Evolutionary conservation across 495 filamentous ascomycete species (phyloP), one percentile per base, ranked within the genome.

Genomic region (Lasiosphaeria hispida): DNA sequence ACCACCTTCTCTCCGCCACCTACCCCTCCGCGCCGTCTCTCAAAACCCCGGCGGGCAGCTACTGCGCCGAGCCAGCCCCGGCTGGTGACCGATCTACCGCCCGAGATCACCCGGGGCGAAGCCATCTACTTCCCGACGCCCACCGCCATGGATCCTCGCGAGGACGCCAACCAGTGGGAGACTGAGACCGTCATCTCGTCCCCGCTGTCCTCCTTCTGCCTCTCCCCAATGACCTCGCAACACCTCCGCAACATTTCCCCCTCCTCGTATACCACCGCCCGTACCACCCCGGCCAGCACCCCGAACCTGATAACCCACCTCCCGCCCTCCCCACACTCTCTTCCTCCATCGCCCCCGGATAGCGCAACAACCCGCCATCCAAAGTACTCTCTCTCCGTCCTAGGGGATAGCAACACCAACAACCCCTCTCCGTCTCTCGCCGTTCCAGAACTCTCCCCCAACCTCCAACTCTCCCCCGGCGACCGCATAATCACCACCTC

Each of bases 151-250:
- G n/a, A 17, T 17, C 43, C n/a, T 4, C 9, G n/a, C 43, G 23
- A 19, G 14, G 47, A 50, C 47, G 13, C 19, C 10, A 33, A 50
- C 10, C 33, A 50, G 23, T 36, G 47, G 47, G 47, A 50, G 17
- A 34, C 47, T 33, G 47, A 36, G 23, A 50, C 47, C 13, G 47
- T 36, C 47, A 50, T 50, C 9, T 37, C 47, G 13, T 50, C 47
- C 14, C 23, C 47, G 13, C 18, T 50, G 23, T 34, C 23, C 33
- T 34, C 18, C 8, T n/a, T 34, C 23, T 50, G 47, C 47, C 36
- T 50, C 47, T 50, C 47, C 23, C 47, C 47, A 15, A 34, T 13
- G 11, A 50, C 47, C 11, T 10, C 47, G 1, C 8, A 50, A 11
- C 14, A 50, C 11, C 19, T 50, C 10, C 9, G 19, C 4, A 30